Evolutionary conservation across 2,329 filamentous ascomycete species (phyloP), one percentile per base, ranked within the genome.

Genomic region (Colletotrichum karsti): DNA sequence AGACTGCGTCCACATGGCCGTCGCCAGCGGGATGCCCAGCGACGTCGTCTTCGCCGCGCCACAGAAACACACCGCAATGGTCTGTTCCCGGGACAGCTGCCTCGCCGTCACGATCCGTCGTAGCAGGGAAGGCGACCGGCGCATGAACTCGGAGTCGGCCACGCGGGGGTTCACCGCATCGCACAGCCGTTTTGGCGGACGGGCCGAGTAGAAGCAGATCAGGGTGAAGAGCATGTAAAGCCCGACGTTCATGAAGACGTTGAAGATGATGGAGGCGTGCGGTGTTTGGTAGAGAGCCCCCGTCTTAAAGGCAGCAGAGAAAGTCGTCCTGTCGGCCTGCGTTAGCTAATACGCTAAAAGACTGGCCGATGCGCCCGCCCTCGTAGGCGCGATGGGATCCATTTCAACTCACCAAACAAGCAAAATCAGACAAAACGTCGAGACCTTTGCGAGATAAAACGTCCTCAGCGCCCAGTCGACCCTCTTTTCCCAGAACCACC

Each of bases 21-120:
- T 87, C 56, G 88, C 84, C 28, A 93, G 76, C 0, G 91, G 91
- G 7, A 93, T 91, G 0, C 91, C 91, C 64, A 93, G 82, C 3
- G 88, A 90, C 1, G 91, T 90, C 3, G 91, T 92, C 78, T 94
- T 94, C 13, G 91, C 91, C 0, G 91, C 90, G 26, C 89, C 90
- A 73, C 91, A 93, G 77, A 93, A 93, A 72, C 91, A 93, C 13
- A 92, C 87, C 0, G 92, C 90, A 55, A 93, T 87, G 0, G 91
- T 87, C 72, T 93, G 88, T 65, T 87, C 85, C 39, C 85, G 85
- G 0, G 85, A 79, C 75, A 92, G 83, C 73, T 84, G 88, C 37
- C 83, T 77, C 3, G 85, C 76, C 2, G 84, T 85, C 2, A 88
- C n/a, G 8, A 72, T 74, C 46, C 76, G 77, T 63, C 75, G 73